These are phyloP conservation scores for Lachnellula arida DNA, from an alignment of 2,329 filamentous ascomycete genomes.

Conservation along the genomic window DNA sequence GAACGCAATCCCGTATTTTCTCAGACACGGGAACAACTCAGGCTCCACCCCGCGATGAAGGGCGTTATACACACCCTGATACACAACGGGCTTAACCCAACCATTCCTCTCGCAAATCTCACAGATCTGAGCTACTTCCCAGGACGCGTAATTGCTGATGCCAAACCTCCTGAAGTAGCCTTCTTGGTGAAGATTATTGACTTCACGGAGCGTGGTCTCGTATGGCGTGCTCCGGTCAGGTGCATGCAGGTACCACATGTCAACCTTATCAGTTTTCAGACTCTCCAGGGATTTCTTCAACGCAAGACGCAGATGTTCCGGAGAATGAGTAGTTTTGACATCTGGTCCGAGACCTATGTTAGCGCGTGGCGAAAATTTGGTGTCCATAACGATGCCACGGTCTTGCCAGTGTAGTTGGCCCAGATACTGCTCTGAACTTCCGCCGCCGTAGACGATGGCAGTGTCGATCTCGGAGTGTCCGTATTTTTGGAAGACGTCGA, in stretches of 20 bases:
- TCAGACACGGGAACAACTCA: slow-evolving; percentile 52
- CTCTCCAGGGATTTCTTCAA: neutral
- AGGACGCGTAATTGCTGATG: slow-evolving; percentile 53
- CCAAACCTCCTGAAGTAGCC: slow-evolving; percentile 44
- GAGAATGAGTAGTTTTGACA: neutral
- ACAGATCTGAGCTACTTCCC: slow-evolving; percentile 19
- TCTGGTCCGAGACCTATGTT: neutral
- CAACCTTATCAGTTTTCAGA: slow-evolving; percentile 2
- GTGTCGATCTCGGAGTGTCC: slow-evolving; percentile 68
- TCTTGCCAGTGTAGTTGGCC: slow-evolving; percentile 20
- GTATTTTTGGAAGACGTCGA: slow-evolving; percentile 59
- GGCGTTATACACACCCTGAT: slow-evolving; percentile 29
- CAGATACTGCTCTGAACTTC: slow-evolving; percentile 60
- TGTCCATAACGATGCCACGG: neutral
- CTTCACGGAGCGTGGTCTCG: slow-evolving; percentile 21
- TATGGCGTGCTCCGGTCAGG: slow-evolving; percentile 21
- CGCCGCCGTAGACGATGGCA: slow-evolving; percentile 40
- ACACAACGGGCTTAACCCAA: slow-evolving; percentile 31
- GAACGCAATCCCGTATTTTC: slow-evolving; percentile 54
- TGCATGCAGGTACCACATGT: slow-evolving; percentile 15
- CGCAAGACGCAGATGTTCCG: neutral
- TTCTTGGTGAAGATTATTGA: slow-evolving; percentile 29
- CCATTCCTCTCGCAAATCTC: slow-evolving; percentile 27
- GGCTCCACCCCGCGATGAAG: slow-evolving; percentile 49
- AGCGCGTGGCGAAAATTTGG: neutral